Conservation (phyloP, 768 basidiomycete species). For the Tylopilus rubrobrunneus region DNA sequence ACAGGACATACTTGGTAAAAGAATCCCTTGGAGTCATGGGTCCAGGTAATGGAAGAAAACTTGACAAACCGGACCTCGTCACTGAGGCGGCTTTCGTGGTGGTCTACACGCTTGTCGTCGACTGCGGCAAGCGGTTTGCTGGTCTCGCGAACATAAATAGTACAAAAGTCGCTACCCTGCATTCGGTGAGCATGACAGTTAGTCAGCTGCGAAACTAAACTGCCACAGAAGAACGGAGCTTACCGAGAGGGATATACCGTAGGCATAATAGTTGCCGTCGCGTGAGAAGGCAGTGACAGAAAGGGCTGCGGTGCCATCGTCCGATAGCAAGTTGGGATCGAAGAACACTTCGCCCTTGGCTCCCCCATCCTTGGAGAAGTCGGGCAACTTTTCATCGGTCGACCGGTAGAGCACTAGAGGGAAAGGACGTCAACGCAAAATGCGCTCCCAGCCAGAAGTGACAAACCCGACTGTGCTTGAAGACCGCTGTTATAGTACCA, state of each 20-base stretch:
- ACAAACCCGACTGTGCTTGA: slow-evolving; percentile 54
- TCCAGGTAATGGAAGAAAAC: slow-evolving; percentile 71
- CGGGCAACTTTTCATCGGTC: slow-evolving; percentile 49
- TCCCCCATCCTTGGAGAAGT: slow-evolving; percentile 42
- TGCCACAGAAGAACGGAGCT: slow-evolving; percentile 19
- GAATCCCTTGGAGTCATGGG: slow-evolving; percentile 75
- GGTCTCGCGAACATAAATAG: slow-evolving; percentile 64
- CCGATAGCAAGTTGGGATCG: slow-evolving; percentile 69
- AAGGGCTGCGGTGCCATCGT: slow-evolving; percentile 71
- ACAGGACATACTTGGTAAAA: slow-evolving; percentile 62
- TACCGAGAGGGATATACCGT: slow-evolving; percentile 71
- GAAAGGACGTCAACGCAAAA: neutral
- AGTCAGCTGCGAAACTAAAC: slow-evolving; percentile 2
- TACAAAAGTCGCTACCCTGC: slow-evolving; percentile 73
- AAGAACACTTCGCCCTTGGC: slow-evolving; percentile 71
- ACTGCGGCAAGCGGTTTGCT: slow-evolving; percentile 48
- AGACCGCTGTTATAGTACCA: slow-evolving; percentile 79
- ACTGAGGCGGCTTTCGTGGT: slow-evolving; percentile 49
- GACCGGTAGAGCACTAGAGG: slow-evolving; percentile 59
- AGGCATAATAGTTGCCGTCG: slow-evolving; percentile 69
- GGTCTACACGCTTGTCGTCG: slow-evolving; percentile 35
- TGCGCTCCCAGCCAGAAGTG: neutral
- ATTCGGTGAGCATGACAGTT: neutral
- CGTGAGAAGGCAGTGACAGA: slow-evolving; percentile 56
- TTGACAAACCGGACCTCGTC: slow-evolving; percentile 77